Conservation (phyloP, 2,329 filamentous ascomycete species). For the Claviceps capensis region DNA sequence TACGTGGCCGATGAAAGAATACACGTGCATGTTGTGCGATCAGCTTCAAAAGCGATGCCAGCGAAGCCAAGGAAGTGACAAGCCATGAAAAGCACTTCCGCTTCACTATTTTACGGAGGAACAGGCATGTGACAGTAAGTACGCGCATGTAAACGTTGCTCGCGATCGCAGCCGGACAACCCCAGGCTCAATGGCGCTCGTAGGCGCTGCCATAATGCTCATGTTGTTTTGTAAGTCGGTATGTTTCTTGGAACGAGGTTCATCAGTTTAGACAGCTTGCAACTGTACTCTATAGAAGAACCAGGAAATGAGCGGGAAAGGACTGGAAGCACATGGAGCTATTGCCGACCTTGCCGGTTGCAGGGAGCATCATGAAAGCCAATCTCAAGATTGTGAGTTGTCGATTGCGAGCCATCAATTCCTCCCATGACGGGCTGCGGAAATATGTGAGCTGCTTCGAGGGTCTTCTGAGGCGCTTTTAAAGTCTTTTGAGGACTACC, state of each 20-base stretch:
- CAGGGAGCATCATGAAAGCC: no score
- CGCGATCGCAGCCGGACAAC: not conserved
- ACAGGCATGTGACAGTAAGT: not conserved
- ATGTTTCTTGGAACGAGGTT: not conserved
- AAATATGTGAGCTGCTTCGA: no score
- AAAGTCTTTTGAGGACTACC: no score
- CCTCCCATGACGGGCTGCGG: no score
- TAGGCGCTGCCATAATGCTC: no score
- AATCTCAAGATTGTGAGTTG: no score
- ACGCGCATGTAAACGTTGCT: not conserved
- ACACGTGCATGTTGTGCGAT: not conserved
- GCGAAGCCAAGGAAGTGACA: not conserved
- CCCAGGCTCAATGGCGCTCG: not conserved
- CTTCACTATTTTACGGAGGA: not conserved
- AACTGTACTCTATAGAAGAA: no score
- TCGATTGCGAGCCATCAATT: no score
- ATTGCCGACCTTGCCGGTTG: not conserved
- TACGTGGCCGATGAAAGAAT: not conserved
- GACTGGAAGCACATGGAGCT: not conserved
- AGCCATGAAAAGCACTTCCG: not conserved
- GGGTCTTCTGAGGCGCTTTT: no score
- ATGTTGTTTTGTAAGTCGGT: not conserved
- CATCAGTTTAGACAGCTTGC: not conserved
- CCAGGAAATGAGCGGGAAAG: not conserved
- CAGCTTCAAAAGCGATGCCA: not conserved